Conservation (phyloP, 495 filamentous ascomycete genomes). For the Penicillium maclennaniae region DNA sequence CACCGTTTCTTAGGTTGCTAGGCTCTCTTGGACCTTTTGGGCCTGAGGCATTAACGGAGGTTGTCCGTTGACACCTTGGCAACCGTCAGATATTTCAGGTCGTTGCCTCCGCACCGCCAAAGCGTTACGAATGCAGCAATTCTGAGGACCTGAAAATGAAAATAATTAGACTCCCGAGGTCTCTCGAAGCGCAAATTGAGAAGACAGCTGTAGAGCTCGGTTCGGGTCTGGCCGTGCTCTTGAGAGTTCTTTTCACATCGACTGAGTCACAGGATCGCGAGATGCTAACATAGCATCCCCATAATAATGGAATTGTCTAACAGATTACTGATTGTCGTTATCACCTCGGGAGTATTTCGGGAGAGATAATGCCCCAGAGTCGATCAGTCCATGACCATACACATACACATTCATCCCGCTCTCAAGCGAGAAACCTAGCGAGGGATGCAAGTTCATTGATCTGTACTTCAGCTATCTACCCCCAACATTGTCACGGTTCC, state of each 20-base stretch:
- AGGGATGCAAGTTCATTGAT: too few relatives aligned
- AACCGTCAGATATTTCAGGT: background rate
- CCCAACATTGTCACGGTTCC: background rate
- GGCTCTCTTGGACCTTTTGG: too few relatives aligned
- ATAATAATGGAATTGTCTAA: too few relatives aligned
- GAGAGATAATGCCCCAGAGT: background rate
- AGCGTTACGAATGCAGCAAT: background rate
- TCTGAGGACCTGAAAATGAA: background rate
- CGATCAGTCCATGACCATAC: background rate
- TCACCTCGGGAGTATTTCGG: background rate
- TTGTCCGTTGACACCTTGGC: too few relatives aligned
- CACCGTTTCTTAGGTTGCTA: too few relatives aligned
- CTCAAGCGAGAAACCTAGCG: background rate
- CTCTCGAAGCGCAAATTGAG: too few relatives aligned
- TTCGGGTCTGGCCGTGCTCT: too few relatives aligned
- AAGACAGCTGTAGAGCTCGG: too few relatives aligned
- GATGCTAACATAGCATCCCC: too few relatives aligned
- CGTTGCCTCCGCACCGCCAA: background rate
- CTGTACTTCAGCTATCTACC: background rate
- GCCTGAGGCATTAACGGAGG: too few relatives aligned
- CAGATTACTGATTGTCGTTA: background rate
- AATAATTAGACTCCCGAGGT: background rate
- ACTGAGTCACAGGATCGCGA: too few relatives aligned
- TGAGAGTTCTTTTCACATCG: too few relatives aligned
- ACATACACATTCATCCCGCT: background rate